Conservation (phyloP, 495 filamentous ascomycete genomes). For the Daldinia grandis region DNA sequence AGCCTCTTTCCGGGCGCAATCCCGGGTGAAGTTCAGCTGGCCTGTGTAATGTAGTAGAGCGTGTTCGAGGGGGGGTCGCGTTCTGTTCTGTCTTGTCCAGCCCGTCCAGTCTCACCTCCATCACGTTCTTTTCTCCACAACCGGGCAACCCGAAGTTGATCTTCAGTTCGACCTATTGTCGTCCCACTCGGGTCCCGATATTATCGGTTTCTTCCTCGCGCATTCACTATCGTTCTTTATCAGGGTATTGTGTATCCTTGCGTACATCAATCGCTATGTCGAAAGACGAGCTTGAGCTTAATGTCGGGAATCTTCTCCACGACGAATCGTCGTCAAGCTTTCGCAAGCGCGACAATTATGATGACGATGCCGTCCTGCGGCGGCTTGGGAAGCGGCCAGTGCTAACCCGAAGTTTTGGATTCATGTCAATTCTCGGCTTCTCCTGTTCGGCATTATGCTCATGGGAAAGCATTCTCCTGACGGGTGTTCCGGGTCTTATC, state of each 20-base stretch:
- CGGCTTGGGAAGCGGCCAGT: constrained; percentile 3
- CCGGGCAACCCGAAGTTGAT: background rate
- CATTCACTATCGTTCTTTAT: background rate
- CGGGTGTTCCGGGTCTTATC: constrained; percentile 25
- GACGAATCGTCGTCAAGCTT: background rate
- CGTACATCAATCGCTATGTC: constrained; percentile 1
- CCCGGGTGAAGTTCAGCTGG: constrained; percentile 2
- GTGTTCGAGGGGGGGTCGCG: background rate
- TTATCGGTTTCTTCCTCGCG: background rate
- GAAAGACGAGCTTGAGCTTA: constrained; percentile 9
- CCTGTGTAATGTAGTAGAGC: constrained; percentile 2
- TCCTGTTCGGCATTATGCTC: constrained; percentile 56
- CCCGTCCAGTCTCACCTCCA: background rate
- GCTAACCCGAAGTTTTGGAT: constrained; percentile 45
- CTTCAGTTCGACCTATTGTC: background rate
- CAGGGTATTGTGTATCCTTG: background rate
- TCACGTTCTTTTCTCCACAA: constrained; percentile 1
- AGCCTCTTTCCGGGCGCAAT: background rate
- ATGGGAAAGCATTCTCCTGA: constrained; percentile 53
- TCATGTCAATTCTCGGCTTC: constrained; percentile 59
- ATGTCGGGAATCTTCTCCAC: background rate
- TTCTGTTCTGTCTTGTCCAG: background rate
- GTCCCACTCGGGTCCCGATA: background rate
- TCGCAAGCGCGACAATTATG: background rate
- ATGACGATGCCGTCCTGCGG: constrained; percentile 2